Percentiles rank a stretch among this genome's conserved stretches.
phyloP scores from a whole-genome alignment of 2,329 filamentous ascomycete genomes.

The Penicillium oxalicum region DNA sequence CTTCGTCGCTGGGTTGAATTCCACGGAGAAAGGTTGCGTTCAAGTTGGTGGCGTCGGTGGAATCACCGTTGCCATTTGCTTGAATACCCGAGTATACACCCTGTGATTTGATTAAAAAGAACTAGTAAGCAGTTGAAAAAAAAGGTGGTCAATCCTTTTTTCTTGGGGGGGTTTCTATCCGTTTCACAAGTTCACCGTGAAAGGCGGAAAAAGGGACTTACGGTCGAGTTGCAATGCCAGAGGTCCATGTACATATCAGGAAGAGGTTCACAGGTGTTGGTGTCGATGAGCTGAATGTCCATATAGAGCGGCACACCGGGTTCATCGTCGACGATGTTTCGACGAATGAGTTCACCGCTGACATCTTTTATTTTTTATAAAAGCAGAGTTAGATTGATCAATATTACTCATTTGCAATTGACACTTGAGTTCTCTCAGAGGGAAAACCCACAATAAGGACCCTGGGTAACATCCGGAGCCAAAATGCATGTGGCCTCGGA shows the following conservation, averaged over 20 bases:
- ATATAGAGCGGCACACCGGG: constrained; percentile 37
- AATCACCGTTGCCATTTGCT: constrained; percentile 34
- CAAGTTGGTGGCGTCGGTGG: constrained; percentile 35
- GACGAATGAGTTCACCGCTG: constrained; percentile 34
- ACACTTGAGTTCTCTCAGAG: too few species aligned
- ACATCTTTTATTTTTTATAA: constrained; percentile 23
- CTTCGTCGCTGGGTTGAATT: constrained; percentile 38
- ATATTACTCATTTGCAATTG: too few species aligned
- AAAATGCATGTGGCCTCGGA: constrained; percentile 43
- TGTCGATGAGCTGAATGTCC: constrained; percentile 39
- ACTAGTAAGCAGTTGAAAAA: neutral
- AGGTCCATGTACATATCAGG: constrained; percentile 33
- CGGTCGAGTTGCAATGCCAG: constrained; percentile 40
- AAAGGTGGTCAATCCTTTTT: neutral
- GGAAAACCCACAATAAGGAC: constrained; percentile 44
- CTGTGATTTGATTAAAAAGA: constrained; percentile 6
- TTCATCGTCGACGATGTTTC: constrained; percentile 34
- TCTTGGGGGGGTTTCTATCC: neutral
- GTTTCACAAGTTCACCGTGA: neutral
- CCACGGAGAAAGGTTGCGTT: constrained; percentile 43
- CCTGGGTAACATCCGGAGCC: constrained; percentile 49
- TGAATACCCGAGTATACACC: constrained; percentile 38
- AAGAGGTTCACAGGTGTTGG: constrained; percentile 39
- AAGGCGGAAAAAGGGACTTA: constrained; percentile 3
- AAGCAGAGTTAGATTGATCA: neutral